Evolutionary conservation across 1,284 basidiomycete genomes (phyloP).

Genomic region (Pterulicium gracile): DNA sequence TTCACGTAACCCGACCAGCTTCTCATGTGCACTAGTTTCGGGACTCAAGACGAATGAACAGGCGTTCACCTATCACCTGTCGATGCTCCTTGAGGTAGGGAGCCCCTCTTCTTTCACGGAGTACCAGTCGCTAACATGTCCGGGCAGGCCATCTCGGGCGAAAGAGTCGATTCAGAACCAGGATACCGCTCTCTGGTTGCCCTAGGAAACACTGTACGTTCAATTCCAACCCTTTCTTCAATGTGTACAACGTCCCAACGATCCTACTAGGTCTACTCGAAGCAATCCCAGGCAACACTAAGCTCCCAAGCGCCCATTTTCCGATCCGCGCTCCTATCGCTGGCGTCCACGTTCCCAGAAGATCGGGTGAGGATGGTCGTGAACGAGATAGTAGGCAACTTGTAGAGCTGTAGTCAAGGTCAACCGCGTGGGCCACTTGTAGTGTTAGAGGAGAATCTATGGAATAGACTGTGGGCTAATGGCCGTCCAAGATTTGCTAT

Average conservation of each 20-base stretch:
- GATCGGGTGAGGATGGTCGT: background rate
- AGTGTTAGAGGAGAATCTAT: no score
- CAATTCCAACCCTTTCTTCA: background rate
- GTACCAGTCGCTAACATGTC: conserved; percentile 10
- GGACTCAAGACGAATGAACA: background rate
- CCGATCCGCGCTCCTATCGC: background rate
- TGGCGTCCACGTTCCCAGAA: background rate
- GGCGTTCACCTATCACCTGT: conserved; percentile 23
- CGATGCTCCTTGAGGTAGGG: conserved; percentile 37
- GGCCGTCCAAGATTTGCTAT: no score
- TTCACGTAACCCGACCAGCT: conserved; percentile 3
- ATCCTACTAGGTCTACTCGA: background rate
- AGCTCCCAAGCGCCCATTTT: background rate
- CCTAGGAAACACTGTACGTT: conserved; percentile 76
- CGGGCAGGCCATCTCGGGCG: conserved; percentile 49
- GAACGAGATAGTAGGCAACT: background rate
- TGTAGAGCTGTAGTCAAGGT: no score
- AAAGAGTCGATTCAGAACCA: conserved; percentile 72
- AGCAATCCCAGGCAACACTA: background rate
- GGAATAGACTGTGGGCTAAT: no score
- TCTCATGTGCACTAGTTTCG: conserved; percentile 4
- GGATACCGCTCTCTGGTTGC: conserved; percentile 80
- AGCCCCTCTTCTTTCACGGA: background rate
- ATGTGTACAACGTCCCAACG: background rate
- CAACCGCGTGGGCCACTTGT: no score